These are phyloP conservation scores for Debaryomyces robertsiae DNA, from an alignment of 1,139 yeast species.

Conservation along the genomic window DNA sequence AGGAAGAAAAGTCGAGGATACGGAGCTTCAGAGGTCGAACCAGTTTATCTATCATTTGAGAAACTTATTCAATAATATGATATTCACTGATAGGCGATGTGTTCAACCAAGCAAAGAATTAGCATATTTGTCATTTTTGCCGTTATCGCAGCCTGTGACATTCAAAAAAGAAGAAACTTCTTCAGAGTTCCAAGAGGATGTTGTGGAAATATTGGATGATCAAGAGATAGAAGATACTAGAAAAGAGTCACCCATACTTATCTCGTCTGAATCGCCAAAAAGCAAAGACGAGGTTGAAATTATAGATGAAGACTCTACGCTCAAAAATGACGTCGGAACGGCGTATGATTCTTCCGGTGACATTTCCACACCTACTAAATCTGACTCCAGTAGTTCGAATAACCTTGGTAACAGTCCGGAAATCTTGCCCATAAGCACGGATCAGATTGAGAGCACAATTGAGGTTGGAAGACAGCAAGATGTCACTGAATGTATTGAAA, in stretches of 20 bases:
- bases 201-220: conserved; percentile 13
- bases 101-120: conserved; percentile 83
- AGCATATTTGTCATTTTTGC: conserved; percentile 86
- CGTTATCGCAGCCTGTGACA: conserved; percentile 66
- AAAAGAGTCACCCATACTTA: conserved; percentile 17
- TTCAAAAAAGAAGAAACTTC: conserved; percentile 35
- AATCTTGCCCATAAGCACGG: conserved; percentile 51
- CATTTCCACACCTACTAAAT: conserved; percentile 8
- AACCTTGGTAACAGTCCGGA: conserved; percentile 13
- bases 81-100: conserved; percentile 59
- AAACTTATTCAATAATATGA: conserved; percentile 69
- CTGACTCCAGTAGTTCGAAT: conserved; percentile 1
- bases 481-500: conserved; percentile 95
- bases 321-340: conserved; percentile 5
- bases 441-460: conserved; percentile 69
- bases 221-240: conserved; percentile 15
- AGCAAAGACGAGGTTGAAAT: conserved; percentile 16
- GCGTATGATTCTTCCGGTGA: conserved; percentile 12
- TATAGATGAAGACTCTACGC: conserved; percentile 10
- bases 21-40: conserved; percentile 77
- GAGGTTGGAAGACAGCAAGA: conserved; percentile 94
- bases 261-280: background rate
- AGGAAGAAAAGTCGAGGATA: conserved; percentile 72
- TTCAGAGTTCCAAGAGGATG: conserved; percentile 16
- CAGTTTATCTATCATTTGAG: conserved; percentile 77